phyloP scores from a whole-genome alignment of 495 filamentous ascomycete species.

The Aspergillus taichungensis region DNA sequence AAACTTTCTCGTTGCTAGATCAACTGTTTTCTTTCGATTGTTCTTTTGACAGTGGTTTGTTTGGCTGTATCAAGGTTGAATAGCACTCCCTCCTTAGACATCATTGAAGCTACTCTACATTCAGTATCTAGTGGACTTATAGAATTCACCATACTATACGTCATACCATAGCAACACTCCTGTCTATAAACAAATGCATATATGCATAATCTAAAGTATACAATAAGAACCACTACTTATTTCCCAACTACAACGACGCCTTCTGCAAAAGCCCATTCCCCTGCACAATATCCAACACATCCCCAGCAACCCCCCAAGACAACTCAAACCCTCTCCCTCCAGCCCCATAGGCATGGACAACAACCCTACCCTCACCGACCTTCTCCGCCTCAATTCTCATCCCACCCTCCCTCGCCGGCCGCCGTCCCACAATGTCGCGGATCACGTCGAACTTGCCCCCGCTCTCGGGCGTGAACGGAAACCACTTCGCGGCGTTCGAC shows the following conservation, averaged over 20 bases:
- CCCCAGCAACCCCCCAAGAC: slow-evolving; percentile 35
- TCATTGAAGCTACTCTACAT: too few relatives aligned
- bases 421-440: slow-evolving; percentile 36
- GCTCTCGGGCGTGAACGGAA: slow-evolving; percentile 31
- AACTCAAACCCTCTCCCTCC: slow-evolving; percentile 51
- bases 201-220: too few relatives aligned
- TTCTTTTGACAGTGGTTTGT: too few relatives aligned
- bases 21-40: too few relatives aligned
- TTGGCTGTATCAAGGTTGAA: slow-evolving; percentile 3
- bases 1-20: too few relatives aligned
- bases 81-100: too few relatives aligned
- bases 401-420: slow-evolving; percentile 37
- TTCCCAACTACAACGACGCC: slow-evolving; percentile 24
- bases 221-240: too few relatives aligned
- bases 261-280: slow-evolving; percentile 20
- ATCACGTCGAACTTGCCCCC: slow-evolving; percentile 35
- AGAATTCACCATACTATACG: too few relatives aligned
- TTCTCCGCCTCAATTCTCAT: slow-evolving; percentile 34
- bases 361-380: slow-evolving; percentile 11
- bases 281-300: slow-evolving; percentile 24
- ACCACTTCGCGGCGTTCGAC: slow-evolving; percentile 33
- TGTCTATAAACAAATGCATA: too few relatives aligned
- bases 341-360: slow-evolving; percentile 57
- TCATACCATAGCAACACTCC: too few relatives aligned
- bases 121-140: not conserved